phyloP scores from a whole-genome alignment of 179 eudicot genomes.

The Beta corolliflora region DNA sequence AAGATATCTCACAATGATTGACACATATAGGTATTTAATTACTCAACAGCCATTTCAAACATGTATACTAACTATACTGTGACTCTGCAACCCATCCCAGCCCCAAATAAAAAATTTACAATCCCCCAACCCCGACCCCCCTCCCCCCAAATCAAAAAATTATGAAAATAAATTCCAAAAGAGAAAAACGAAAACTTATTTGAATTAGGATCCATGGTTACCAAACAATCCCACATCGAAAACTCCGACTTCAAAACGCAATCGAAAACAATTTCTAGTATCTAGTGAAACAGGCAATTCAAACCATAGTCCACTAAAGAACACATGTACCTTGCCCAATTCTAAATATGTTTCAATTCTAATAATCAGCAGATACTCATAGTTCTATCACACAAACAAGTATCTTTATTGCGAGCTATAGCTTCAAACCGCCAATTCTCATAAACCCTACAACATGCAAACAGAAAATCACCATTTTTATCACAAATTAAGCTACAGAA shows the following conservation, averaged over 20 bases:
- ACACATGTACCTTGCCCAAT: too few relatives aligned
- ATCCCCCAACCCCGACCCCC: too few relatives aligned
- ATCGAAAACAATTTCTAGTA: not conserved
- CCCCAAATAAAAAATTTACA: too few relatives aligned
- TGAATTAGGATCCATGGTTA: not conserved
- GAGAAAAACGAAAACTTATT: not conserved
- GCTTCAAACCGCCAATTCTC: not conserved
- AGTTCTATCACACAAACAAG: not conserved
- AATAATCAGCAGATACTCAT: not conserved
- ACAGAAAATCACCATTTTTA: not conserved
- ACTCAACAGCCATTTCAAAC: too few relatives aligned
- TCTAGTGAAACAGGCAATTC: not conserved
- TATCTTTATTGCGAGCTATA: not conserved
- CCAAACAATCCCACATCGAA: not conserved
- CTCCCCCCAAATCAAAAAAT: not conserved
- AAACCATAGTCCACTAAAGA: not conserved
- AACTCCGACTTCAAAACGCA: not conserved
- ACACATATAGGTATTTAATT: too few relatives aligned
- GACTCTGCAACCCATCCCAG: too few relatives aligned
- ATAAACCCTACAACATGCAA: not conserved
- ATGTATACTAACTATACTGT: too few relatives aligned
- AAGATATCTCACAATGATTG: too few relatives aligned
- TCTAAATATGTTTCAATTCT: not conserved
- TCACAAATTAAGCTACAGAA: not conserved
- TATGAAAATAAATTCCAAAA: not conserved